Conservation (phyloP, 1,284 basidiomycete genomes). For the Macrocybe sp. region DNA sequence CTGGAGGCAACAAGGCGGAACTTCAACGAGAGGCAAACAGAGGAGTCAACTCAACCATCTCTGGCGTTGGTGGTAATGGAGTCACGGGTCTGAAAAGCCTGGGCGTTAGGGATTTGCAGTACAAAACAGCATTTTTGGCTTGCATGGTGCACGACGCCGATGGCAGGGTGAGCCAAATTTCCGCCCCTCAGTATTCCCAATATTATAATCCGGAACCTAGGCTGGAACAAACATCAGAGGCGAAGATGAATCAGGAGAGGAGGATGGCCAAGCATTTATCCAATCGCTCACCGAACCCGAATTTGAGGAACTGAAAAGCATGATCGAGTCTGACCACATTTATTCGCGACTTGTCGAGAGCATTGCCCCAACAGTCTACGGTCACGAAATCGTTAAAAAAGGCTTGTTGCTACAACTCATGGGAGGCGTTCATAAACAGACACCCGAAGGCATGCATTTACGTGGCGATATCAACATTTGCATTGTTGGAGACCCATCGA, state of each 20-base stretch:
- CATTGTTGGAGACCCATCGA: slow-evolving; percentile 96
- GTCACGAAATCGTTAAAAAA: slow-evolving; percentile 98
- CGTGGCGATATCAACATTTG: slow-evolving; percentile 99
- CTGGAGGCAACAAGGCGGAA: slow-evolving; percentile 90
- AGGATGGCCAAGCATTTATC: slow-evolving; percentile 76
- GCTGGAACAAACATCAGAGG: slow-evolving; percentile 82
- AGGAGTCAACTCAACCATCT: slow-evolving; percentile 52
- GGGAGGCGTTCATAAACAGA: slow-evolving; percentile 99
- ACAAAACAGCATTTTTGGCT: slow-evolving; percentile 98
- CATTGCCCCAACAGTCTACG: slow-evolving; percentile 98
- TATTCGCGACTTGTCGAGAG: slow-evolving; percentile 91
- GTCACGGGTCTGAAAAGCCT: slow-evolving; percentile 93
- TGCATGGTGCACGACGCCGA: slow-evolving; percentile 96
- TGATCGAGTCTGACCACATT: slow-evolving; percentile 93
- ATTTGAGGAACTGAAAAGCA: slow-evolving; percentile 89
- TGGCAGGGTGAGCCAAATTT: slow-evolving; percentile 56
- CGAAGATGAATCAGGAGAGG: slow-evolving; percentile 78
- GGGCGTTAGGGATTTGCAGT: slow-evolving; percentile 93
- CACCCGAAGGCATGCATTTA: slow-evolving; percentile 92
- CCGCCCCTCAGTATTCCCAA: slow-evolving; percentile 1
- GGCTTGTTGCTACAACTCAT: slow-evolving; percentile 96
- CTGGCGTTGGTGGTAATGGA: slow-evolving; percentile 77
- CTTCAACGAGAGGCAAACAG: slow-evolving; percentile 84
- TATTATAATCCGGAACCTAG: slow-evolving; percentile 31
- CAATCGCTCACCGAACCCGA: slow-evolving; percentile 90